These are phyloP conservation scores for Penicillium ochrochloron DNA, from an alignment of 495 filamentous ascomycete genomes.

Conservation along the genomic window DNA sequence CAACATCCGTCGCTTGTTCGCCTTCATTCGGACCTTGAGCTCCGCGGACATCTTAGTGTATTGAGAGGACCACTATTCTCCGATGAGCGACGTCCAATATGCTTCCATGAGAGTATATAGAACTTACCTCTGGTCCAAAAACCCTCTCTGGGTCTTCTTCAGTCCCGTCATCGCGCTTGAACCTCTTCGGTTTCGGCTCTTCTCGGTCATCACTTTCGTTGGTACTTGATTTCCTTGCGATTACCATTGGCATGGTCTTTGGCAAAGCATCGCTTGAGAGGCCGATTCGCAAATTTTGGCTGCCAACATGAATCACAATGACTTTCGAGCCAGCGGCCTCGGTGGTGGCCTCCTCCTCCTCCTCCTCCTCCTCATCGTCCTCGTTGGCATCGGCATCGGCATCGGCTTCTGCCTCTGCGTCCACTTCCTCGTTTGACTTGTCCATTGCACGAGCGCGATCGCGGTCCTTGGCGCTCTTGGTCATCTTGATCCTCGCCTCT, in stretches of 20 bases:
- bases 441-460: constrained; percentile 81
- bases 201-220: constrained; percentile 81
- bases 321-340: constrained; percentile 83
- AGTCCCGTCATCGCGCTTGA: constrained; percentile 69
- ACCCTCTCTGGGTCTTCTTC: constrained; percentile 70
- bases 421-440: constrained; percentile 44
- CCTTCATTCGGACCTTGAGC: constrained; percentile 85
- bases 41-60: constrained; percentile 83
- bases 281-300: constrained; percentile 92
- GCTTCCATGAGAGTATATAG: background rate
- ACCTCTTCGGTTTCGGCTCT: constrained; percentile 88
- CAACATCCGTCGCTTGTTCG: constrained; percentile 87
- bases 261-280: constrained; percentile 93
- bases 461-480: constrained; percentile 80
- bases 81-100: constrained; percentile 21
- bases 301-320: constrained; percentile 97
- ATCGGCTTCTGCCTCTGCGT: constrained; percentile 50
- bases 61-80: constrained; percentile 67
- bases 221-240: constrained; percentile 73
- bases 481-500: constrained; percentile 75
- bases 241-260: constrained; percentile 90
- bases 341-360: constrained; percentile 58
- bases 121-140: constrained; percentile 81
- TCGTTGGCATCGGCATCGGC: constrained; percentile 65
- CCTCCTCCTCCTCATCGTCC: constrained; percentile 62